Evolutionary conservation across 768 basidiomycete genomes (phyloP).

Genomic region (Hericium coralloides): DNA sequence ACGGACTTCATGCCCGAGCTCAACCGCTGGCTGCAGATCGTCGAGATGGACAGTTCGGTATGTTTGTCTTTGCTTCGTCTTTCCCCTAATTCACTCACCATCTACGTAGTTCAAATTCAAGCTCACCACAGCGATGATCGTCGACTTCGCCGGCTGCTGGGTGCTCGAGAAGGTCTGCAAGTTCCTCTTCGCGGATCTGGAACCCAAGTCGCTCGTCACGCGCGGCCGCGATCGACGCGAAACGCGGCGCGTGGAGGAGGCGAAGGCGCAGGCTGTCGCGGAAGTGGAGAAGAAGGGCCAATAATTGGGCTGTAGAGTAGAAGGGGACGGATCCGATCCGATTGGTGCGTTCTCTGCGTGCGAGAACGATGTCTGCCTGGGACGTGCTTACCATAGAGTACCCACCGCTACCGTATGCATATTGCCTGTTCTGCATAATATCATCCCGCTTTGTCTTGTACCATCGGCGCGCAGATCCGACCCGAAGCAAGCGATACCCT

Average conservation of each 20-base stretch:
- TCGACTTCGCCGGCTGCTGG: conserved; percentile 88
- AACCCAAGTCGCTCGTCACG: conserved; percentile 79
- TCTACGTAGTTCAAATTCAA: conserved; percentile 69
- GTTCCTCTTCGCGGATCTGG: conserved; percentile 76
- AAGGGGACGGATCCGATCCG: no score
- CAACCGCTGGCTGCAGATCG: conserved; percentile 94
- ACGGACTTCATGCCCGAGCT: conserved; percentile 94
- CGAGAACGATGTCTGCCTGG: no score
- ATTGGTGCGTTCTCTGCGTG: no score
- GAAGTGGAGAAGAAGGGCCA: conserved; percentile 29
- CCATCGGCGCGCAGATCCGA: not conserved
- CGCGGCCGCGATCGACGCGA: conserved; percentile 77
- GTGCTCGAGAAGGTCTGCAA: conserved; percentile 79
- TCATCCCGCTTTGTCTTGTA: not conserved
- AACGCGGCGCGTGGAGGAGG: conserved; percentile 31
- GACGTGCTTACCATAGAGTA: no score
- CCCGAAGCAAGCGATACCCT: not conserved
- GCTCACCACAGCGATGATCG: conserved; percentile 72
- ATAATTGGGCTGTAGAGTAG: conserved; percentile 8
- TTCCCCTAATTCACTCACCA: not conserved
- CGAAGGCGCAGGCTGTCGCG: conserved; percentile 6
- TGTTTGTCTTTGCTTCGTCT: conserved; percentile 23
- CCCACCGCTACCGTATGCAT: no score
- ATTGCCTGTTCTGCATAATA: no score
- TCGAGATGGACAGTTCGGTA: conserved; percentile 76